These are phyloP conservation scores for Zygosaccharomyces gambellarensis DNA, from an alignment of 805 yeast genomes.

Conservation along the genomic window DNA sequence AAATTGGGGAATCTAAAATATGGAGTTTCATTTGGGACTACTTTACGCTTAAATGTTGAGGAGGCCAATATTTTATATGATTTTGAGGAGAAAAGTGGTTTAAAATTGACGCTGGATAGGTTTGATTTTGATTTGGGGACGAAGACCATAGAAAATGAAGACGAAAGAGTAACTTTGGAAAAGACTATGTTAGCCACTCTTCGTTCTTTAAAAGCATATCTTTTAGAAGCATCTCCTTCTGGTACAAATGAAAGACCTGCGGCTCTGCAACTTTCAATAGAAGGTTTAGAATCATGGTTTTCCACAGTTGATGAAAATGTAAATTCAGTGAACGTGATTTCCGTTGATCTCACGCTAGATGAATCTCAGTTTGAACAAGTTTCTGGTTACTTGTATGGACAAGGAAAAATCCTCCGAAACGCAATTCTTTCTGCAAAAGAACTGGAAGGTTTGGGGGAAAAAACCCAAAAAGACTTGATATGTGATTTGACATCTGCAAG, in stretches of 20 bases:
- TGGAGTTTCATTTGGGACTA: constrained; percentile 13
- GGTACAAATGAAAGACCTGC: constrained; percentile 23
- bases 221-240: constrained; percentile 7
- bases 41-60: constrained; percentile 17
- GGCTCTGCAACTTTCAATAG: constrained; percentile 25
- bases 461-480: constrained; percentile 35
- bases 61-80: constrained; percentile 25
- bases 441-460: constrained; percentile 10
- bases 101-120: constrained; percentile 21
- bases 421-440: constrained; percentile 9
- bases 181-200: constrained; percentile 15
- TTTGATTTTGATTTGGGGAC: constrained; percentile 24
- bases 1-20: constrained; percentile 36
- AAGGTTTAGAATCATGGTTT: constrained; percentile 31
- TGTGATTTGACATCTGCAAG: constrained; percentile 46
- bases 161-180: constrained; percentile 15
- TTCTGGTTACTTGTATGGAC: constrained; percentile 17
- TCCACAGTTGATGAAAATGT: constrained; percentile 18
- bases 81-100: constrained; percentile 13
- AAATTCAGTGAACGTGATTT: constrained; percentile 28
- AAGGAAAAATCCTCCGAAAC: constrained; percentile 6
- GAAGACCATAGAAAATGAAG: constrained; percentile 15
- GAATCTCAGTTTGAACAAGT: constrained; percentile 38
- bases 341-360: constrained; percentile 32
- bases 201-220: constrained; percentile 20